phyloP scores from a whole-genome alignment of 345 rosid species.

The Dimocarpus longan region DNA sequence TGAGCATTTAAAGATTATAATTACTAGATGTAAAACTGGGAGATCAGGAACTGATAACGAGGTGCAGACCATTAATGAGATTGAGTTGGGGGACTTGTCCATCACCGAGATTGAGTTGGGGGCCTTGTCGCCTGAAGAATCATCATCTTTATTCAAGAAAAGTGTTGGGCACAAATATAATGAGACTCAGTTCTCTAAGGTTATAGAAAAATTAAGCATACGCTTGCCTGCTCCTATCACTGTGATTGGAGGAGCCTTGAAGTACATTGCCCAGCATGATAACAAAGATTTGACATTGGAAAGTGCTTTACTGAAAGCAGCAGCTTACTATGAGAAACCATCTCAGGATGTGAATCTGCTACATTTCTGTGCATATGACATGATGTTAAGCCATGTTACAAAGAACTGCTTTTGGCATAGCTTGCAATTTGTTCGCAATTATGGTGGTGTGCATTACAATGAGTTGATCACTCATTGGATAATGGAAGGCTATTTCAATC shows the following conservation, averaged over 20 bases:
- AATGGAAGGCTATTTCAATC: constrained; percentile 66
- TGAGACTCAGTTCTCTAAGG: not conserved
- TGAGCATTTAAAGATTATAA: constrained; percentile 9
- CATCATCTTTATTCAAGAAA: constrained; percentile 13
- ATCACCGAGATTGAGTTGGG: not conserved
- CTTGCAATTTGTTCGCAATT: constrained; percentile 34
- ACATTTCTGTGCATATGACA: constrained; percentile 29
- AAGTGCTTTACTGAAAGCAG: not conserved
- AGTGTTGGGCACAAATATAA: not conserved
- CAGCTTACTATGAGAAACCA: not conserved
- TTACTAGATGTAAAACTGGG: constrained; percentile 20
- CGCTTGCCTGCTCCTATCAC: constrained; percentile 37
- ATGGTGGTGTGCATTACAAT: constrained; percentile 45
- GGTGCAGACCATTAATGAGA: not conserved
- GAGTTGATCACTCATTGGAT: constrained; percentile 66
- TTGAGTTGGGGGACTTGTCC: not conserved
- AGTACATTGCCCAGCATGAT: not conserved
- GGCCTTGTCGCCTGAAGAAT: not conserved
- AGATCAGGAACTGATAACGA: not conserved
- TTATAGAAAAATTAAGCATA: constrained; percentile 2
- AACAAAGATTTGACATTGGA: not conserved
- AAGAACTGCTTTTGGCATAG: constrained; percentile 56
- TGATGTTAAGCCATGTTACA: constrained; percentile 9
- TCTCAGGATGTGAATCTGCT: constrained; percentile 7
- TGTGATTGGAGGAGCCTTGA: constrained; percentile 41